Percentiles rank a stretch among this genome's conserved stretches.
phyloP scores from a whole-genome alignment of 345 rosid species.

The Balakata baccata region DNA sequence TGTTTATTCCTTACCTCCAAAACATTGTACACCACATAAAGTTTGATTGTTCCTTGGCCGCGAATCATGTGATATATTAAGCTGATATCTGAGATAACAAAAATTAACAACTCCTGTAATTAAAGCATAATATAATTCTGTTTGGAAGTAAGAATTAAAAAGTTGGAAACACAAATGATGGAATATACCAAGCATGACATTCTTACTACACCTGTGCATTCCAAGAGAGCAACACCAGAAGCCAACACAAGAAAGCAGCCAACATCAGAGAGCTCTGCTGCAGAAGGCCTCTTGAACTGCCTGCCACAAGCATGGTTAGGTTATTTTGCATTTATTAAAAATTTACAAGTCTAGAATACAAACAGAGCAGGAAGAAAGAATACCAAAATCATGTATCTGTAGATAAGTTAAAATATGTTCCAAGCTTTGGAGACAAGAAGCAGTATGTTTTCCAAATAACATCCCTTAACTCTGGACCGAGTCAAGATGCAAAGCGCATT shows the following conservation, averaged over 20 bases:
- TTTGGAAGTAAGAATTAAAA: not conserved
- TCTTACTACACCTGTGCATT: conserved; percentile 59
- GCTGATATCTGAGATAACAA: conserved; percentile 72
- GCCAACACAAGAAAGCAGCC: conserved; percentile 75
- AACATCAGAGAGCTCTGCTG: conserved; percentile 83
- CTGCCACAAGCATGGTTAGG: conserved; percentile 64
- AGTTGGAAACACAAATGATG: conserved; percentile 1
- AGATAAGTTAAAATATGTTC: not conserved
- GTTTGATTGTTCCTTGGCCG: conserved; percentile 96
- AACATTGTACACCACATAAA: conserved; percentile 87
- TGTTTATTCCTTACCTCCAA: conserved; percentile 64
- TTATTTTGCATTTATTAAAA: conserved; percentile 34
- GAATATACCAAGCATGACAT: conserved; percentile 11
- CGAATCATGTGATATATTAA: conserved; percentile 98
- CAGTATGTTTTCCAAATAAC: not conserved
- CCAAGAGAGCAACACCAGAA: conserved; percentile 58
- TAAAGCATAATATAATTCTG: conserved; percentile 7
- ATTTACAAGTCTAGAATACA: not conserved
- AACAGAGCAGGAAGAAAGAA: not conserved
- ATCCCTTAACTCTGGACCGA: too few species aligned
- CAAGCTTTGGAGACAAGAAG: not conserved
- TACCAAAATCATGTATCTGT: not conserved
- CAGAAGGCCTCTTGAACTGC: conserved; percentile 83
- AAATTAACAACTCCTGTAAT: conserved; percentile 6
- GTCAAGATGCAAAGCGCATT: not conserved